Evolutionary conservation across 352 stramenopile species (phyloP).

Genomic region (Phytophthora melonis): DNA sequence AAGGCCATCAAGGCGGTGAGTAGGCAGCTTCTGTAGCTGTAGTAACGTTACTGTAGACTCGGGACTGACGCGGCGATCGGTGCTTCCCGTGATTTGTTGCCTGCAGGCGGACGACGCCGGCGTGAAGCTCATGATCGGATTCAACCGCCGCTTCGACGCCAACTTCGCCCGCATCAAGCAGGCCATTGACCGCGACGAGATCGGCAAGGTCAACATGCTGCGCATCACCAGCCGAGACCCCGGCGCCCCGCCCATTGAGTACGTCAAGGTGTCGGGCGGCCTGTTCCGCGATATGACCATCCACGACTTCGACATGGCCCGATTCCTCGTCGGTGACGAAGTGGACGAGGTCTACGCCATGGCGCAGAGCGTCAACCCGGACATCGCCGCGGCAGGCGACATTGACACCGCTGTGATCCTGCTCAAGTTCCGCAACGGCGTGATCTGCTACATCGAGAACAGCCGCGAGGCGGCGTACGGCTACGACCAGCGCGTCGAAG

Average conservation of each 20-base stretch:
- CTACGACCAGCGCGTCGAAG: slow-evolving; percentile 96
- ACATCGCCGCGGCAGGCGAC: slow-evolving; percentile 80
- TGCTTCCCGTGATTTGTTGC: slow-evolving; percentile 28
- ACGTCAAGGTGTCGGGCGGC: slow-evolving; percentile 82
- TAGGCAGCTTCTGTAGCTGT: neutral
- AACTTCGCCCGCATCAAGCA: slow-evolving; percentile 93
- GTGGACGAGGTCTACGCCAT: slow-evolving; percentile 78
- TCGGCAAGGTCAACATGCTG: slow-evolving; percentile 90
- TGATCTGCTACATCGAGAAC: slow-evolving; percentile 95
- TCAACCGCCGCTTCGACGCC: slow-evolving; percentile 95
- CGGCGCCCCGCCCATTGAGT: slow-evolving; percentile 47
- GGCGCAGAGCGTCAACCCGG: slow-evolving; percentile 62
- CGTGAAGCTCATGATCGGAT: slow-evolving; percentile 96
- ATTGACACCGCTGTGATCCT: slow-evolving; percentile 93
- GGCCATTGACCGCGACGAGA: slow-evolving; percentile 87
- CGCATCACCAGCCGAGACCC: slow-evolving; percentile 78
- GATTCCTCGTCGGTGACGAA: slow-evolving; percentile 91
- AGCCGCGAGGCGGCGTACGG: slow-evolving; percentile 94
- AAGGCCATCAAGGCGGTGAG: slow-evolving; percentile 49
- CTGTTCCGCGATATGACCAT: slow-evolving; percentile 97
- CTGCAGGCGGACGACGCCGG: slow-evolving; percentile 49
- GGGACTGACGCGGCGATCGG: neutral
- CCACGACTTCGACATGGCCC: slow-evolving; percentile 96
- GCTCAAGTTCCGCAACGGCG: slow-evolving; percentile 91
- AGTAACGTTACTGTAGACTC: neutral